These are phyloP conservation scores for Eutrema japonicum DNA, from an alignment of 345 rosid species.

Conservation along the genomic window DNA sequence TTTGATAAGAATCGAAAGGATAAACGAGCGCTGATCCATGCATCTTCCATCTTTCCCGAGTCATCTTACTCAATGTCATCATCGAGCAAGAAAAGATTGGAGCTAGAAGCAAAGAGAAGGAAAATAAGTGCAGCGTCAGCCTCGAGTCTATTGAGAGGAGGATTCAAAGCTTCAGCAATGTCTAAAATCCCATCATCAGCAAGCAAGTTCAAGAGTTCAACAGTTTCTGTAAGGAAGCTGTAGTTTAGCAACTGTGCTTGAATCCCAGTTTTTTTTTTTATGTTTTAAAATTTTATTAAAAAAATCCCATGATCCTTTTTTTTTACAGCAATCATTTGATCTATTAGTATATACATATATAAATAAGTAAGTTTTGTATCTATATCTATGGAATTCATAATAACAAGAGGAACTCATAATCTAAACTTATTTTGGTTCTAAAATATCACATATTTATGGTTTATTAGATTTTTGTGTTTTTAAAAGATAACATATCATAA, in stretches of 20 bases:
- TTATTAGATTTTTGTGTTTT: too few species aligned
- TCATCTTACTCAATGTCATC: slow-evolving; percentile 49
- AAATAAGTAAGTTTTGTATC: too few species aligned
- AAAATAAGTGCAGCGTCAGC: slow-evolving; percentile 70
- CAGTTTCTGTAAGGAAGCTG: slow-evolving; percentile 42
- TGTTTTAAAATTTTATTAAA: too few species aligned
- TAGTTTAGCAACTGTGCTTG: slow-evolving; percentile 31
- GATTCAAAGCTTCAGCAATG: slow-evolving; percentile 72
- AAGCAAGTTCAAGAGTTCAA: slow-evolving; percentile 42
- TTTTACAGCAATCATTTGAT: too few species aligned
- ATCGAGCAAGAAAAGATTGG: slow-evolving; percentile 58
- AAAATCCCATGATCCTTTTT: too few species aligned
- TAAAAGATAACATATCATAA: too few species aligned
- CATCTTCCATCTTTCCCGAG: slow-evolving; percentile 72
- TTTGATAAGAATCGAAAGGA: slow-evolving; percentile 79
- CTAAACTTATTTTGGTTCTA: too few species aligned
- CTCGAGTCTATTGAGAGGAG: slow-evolving; percentile 62
- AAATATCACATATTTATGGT: too few species aligned
- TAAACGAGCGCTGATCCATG: slow-evolving; percentile 70
- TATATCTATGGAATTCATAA: too few species aligned
- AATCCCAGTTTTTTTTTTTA: not conserved
- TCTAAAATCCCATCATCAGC: slow-evolving; percentile 49
- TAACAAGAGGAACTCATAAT: too few species aligned
- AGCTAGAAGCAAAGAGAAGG: slow-evolving; percentile 82
- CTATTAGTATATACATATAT: too few species aligned